Evolutionary conservation across 1,139 yeast species (phyloP).

Genomic region (Yamadazyma trypodendri): DNA sequence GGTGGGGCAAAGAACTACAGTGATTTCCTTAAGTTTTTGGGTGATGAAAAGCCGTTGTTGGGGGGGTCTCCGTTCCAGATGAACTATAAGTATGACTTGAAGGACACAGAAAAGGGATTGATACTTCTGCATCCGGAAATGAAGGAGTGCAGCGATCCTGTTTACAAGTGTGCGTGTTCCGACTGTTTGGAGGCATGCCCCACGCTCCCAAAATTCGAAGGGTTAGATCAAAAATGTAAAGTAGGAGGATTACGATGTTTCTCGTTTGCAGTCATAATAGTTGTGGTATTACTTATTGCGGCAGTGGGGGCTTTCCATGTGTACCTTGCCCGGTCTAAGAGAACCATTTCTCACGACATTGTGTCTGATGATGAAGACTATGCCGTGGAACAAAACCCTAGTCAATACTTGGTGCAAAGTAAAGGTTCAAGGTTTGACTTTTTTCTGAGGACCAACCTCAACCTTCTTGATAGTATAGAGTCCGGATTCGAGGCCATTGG

Average conservation of each 20-base stretch:
- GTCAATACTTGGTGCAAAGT: constrained; percentile 14
- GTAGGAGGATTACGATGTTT: constrained; percentile 72
- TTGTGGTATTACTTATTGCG: constrained; percentile 43
- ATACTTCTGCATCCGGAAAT: constrained; percentile 30
- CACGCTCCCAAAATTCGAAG: constrained; percentile 44
- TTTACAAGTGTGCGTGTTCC: constrained; percentile 82
- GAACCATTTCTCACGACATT: constrained; percentile 2
- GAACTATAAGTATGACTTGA: constrained; percentile 56
- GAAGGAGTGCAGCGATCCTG: constrained; percentile 60
- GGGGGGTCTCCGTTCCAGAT: constrained; percentile 98
- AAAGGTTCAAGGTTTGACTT: constrained; percentile 9
- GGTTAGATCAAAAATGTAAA: constrained; percentile 41
- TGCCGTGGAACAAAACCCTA: constrained; percentile 19
- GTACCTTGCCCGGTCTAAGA: constrained; percentile 24
- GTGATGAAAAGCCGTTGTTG: constrained; percentile 87
- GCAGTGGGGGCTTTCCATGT: constrained; percentile 41
- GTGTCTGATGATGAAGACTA: constrained; percentile 18
- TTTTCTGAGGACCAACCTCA: constrained; percentile 9
- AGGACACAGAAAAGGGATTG: constrained; percentile 21
- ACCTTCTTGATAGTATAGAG: constrained; percentile 20
- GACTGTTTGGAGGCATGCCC: constrained; percentile 89
- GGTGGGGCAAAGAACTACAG: constrained; percentile 84
- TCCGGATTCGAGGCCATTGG: constrained; percentile 48
- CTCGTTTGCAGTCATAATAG: constrained; percentile 57
- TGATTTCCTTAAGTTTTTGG: constrained; percentile 80